Conservation (phyloP, 495 filamentous ascomycete species). For the Podospora comata region DNA sequence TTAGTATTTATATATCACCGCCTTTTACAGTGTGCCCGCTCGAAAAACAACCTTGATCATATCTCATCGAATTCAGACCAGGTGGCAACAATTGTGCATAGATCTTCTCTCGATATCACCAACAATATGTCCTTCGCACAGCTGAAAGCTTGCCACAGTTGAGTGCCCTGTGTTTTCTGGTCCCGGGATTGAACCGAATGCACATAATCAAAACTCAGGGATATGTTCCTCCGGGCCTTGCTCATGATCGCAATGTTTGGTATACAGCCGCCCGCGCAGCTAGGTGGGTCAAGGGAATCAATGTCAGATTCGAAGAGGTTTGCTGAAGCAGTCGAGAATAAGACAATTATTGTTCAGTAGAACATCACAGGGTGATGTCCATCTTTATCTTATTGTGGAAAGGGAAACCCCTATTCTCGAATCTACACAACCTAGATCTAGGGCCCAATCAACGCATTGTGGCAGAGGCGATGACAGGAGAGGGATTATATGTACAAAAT, state of each 20-base stretch:
- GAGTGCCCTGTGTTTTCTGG: not conserved
- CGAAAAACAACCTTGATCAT: too few species aligned
- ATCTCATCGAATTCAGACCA: too few species aligned
- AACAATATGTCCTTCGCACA: not conserved
- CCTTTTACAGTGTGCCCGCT: too few species aligned
- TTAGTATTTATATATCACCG: not conserved
- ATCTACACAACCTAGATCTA: not conserved
- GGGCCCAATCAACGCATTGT: not conserved
- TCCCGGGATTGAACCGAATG: not conserved
- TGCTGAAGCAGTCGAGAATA: not conserved
- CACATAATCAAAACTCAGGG: not conserved
- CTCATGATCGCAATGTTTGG: not conserved
- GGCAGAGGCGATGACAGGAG: not conserved
- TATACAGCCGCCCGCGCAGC: too few species aligned
- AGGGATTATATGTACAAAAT: conserved; percentile 2
- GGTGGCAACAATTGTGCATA: not conserved
- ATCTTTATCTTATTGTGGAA: not conserved
- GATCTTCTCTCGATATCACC: not conserved
- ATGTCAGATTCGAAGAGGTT: not conserved
- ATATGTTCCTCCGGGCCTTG: not conserved
- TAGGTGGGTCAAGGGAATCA: not conserved
- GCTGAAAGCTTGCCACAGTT: not conserved
- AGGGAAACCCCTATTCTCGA: not conserved
- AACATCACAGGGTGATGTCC: not conserved
- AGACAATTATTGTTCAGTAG: not conserved